Conservation (phyloP, 148 eudicot species). For the Vaccinium corymbosum region DNA sequence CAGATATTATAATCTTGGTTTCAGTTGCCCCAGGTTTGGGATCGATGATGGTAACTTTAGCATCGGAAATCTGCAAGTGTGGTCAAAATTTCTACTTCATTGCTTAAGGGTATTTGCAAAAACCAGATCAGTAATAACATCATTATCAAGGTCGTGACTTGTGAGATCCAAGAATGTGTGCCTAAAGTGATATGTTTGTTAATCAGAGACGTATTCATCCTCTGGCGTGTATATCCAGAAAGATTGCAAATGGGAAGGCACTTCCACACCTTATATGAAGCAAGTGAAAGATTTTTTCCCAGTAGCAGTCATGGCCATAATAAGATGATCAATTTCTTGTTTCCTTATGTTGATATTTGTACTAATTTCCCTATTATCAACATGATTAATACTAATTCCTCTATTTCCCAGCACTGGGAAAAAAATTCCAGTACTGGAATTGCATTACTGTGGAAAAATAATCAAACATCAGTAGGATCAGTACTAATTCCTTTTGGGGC, state of each 20-base stretch:
- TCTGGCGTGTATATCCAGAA: neutral
- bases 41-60: conserved; percentile 8
- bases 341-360: neutral
- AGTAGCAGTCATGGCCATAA: neutral
- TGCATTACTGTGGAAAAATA: neutral
- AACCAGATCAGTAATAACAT: neutral
- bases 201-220: neutral
- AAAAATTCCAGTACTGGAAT: neutral
- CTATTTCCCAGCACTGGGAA: neutral
- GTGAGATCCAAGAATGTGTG: neutral
- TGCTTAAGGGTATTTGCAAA: neutral
- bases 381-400: neutral
- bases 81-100: neutral
- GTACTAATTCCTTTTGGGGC: neutral
- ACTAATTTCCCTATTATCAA: neutral
- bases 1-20: conserved; percentile 77
- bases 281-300: neutral
- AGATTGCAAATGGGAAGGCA: neutral
- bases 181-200: neutral
- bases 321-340: neutral
- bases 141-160: neutral
- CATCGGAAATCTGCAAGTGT: conserved; percentile 3
- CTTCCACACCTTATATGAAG: neutral
- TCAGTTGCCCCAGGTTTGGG: conserved; percentile 29
- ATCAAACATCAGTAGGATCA: neutral